phyloP scores from a whole-genome alignment of 768 basidiomycete genomes.

The Russula griseocarnosa region DNA sequence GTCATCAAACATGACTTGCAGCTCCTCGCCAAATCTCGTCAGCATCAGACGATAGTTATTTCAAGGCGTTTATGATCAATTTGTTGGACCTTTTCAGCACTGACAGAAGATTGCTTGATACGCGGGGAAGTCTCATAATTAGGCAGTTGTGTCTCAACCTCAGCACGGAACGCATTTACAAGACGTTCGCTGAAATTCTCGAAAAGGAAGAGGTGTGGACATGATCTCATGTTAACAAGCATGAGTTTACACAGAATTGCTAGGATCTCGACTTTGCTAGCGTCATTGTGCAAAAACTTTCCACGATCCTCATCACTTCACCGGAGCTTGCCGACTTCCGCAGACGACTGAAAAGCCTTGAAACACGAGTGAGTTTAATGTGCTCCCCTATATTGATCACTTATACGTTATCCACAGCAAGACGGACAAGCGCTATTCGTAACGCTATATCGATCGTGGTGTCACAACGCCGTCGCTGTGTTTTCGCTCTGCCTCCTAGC shows the following conservation, averaged over 20 bases:
- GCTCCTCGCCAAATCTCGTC: conserved; percentile 96
- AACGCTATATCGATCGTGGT: conserved; percentile 95
- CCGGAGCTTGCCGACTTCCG: conserved; percentile 95
- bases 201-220: conserved; percentile 88
- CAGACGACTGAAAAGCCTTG: conserved; percentile 85
- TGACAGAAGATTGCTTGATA: conserved; percentile 83
- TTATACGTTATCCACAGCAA: conserved; percentile 48
- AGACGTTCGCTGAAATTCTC: conserved; percentile 92
- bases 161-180: conserved; percentile 92
- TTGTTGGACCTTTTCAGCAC: conserved; percentile 93
- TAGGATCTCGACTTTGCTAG: conserved; percentile 98
- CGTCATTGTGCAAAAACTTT: conserved; percentile 95
- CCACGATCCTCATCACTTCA: conserved; percentile 93
- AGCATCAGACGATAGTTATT: conserved; percentile 91
- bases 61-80: conserved; percentile 93
- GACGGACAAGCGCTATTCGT: conserved; percentile 96
- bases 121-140: conserved; percentile 91
- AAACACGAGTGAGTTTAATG: conserved; percentile 67
- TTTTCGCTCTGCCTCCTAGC: conserved; percentile 95
- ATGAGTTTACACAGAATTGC: neutral
- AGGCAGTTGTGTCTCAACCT: conserved; percentile 90
- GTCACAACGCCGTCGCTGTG: conserved; percentile 94
- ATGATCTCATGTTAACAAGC: neutral
- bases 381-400: neutral
- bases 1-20: conserved; percentile 97